Conservation (phyloP, 2,329 filamentous ascomycete species). For the Claviceps sp. region DNA sequence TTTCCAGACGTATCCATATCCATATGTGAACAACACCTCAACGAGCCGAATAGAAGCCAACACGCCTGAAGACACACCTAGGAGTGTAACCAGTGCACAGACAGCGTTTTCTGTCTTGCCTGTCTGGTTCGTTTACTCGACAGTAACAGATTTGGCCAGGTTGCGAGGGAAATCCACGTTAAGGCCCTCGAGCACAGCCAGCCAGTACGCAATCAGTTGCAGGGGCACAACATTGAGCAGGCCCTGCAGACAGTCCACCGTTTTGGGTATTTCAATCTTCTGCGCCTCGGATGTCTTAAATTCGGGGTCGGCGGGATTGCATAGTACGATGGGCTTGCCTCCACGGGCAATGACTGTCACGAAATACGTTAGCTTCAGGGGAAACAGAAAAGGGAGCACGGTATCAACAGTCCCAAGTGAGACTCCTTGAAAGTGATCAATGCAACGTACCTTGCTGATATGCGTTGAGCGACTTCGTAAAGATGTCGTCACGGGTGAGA, state of each 20-base stretch:
- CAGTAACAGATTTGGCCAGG: slow-evolving; percentile 96
- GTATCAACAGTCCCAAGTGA: neutral
- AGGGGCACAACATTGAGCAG: slow-evolving; percentile 95
- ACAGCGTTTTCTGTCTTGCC: neutral
- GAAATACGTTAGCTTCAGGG: neutral
- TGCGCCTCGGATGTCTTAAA: slow-evolving; percentile 80
- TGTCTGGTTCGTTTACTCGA: slow-evolving; percentile 87
- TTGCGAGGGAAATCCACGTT: slow-evolving; percentile 99
- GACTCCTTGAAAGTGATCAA: no score
- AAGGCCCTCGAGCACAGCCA: slow-evolving; percentile 86
- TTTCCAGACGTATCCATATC: neutral
- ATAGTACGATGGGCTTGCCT: slow-evolving; percentile 96
- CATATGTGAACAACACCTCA: neutral
- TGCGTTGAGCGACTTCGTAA: slow-evolving; percentile 97
- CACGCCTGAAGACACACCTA: slow-evolving; percentile 5
- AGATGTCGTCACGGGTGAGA: slow-evolving; percentile 86
- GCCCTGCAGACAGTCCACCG: slow-evolving; percentile 89
- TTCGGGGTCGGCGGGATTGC: slow-evolving; percentile 80
- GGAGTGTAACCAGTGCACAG: neutral
- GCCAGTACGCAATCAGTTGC: slow-evolving; percentile 97
- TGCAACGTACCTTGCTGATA: slow-evolving; percentile 74
- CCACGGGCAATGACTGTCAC: slow-evolving; percentile 81
- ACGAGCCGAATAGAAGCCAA: slow-evolving; percentile 2
- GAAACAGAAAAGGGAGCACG: neutral
- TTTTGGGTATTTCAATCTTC: slow-evolving; percentile 95